Percentiles rank a stretch among this genome's conserved stretches.
phyloP scores from a whole-genome alignment of 108 stramenopile species.

The Discostella stelligeroides region DNA sequence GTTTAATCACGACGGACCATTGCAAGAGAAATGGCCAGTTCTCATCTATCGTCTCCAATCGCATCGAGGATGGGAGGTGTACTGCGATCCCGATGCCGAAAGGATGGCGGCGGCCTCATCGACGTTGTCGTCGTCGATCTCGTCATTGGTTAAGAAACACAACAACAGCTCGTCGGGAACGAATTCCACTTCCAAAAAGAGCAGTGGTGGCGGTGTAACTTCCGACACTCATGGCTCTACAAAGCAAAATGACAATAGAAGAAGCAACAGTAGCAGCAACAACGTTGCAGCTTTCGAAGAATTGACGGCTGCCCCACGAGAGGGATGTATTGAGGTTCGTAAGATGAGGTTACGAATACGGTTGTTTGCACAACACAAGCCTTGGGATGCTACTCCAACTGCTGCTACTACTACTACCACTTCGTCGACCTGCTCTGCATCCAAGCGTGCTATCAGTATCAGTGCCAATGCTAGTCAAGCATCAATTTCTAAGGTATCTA shows the following conservation, averaged over 20 bases:
- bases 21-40: conserved; percentile 40
- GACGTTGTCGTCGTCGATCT: not conserved
- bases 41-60: conserved; percentile 44
- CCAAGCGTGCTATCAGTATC: not conserved
- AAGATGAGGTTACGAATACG: conserved; percentile 43
- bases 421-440: not conserved
- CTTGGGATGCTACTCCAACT: conserved; percentile 11
- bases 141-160: conserved; percentile 6
- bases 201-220: not conserved
- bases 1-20: conserved; percentile 13
- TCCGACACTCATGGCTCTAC: not conserved
- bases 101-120: no score
- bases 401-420: not conserved
- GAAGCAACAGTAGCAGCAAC: not conserved
- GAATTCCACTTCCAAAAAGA: not conserved
- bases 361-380: conserved; percentile 36
- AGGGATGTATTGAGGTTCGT: conserved; percentile 46
- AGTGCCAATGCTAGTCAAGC: no score
- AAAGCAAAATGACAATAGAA: no score
- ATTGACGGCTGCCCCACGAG: conserved; percentile 40
- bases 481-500: no score
- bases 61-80: conserved; percentile 42
- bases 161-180: not conserved
- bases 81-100: conserved; percentile 15
- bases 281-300: conserved; percentile 32